Base-by-base conservation (phyloP, 2,329 filamentous ascomycete genomes). In the Talaromyces sp. region DNA sequence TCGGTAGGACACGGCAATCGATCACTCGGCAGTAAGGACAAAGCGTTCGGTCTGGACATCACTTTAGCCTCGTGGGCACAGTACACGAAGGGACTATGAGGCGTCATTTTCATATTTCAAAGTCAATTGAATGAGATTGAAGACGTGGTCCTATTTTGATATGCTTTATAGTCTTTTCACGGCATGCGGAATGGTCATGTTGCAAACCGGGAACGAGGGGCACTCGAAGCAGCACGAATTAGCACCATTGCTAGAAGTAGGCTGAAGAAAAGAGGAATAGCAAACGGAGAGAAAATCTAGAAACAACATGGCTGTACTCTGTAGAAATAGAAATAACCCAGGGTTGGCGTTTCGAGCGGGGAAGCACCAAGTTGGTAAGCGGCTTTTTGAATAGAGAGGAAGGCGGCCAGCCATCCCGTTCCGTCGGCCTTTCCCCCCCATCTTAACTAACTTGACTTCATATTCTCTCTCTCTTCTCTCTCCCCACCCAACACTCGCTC, bases 391-490 rank as follows among this genome's bases (percentile, higher is more conserved):
- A 22, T 25, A 19, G 52, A 50, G 56, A 53, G 48, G 45, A 51
- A 39, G 48, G 25, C 31, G 46, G 45, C 56, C 40, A 48, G 65
- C 62, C 62, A 61, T 60, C 60, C 62, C 62, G 62, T 65, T 66
- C 65, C 64, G 60, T 65, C 64, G 56, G 63, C 61, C 61, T 63
- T 50, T 63, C 62, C 68, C 62, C 67, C 64, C 68, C 65, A 64
- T 67, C 45, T 35, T 21, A 48, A 33, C n/a, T 35, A 21, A 48
- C 25, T 28, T 46, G 43, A 46, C 43, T 46, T 31, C 48, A 37
- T 39, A 33, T 62, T 65, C 69, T 61, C 66, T 64, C 64, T 60
- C 63, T 67, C 72, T 66, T 64, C 63, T 65, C 63, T 62, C 69
- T 66, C 67, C 63, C 63, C 62, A 67, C 66, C 67, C 66, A 60